Percentiles rank a stretch among this genome's conserved stretches.
phyloP scores from a whole-genome alignment of 2,329 filamentous ascomycete genomes.

The Sporothrix phasma region DNA sequence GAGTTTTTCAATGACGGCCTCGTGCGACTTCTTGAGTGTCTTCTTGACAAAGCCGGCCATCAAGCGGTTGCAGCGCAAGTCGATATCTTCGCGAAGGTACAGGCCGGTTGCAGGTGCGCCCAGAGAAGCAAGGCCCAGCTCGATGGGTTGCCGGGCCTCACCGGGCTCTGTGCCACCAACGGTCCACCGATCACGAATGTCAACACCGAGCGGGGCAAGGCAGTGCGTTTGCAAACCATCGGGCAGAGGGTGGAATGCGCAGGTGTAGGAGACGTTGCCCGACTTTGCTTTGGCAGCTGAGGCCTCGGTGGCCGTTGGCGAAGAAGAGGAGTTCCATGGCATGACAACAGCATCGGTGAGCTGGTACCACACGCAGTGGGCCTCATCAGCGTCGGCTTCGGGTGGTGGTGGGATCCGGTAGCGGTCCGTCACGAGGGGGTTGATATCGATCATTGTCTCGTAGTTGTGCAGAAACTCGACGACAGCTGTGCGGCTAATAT shows the following conservation, averaged over 20 bases:
- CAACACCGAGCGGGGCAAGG: slow-evolving; percentile 71
- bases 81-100: slow-evolving; percentile 77
- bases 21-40: slow-evolving; percentile 69
- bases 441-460: slow-evolving; percentile 75
- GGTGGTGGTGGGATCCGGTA: slow-evolving; percentile 57
- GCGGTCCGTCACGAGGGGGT: slow-evolving; percentile 68
- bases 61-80: slow-evolving; percentile 70
- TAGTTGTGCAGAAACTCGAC: slow-evolving; percentile 69
- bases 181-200: slow-evolving; percentile 70
- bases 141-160: slow-evolving; percentile 54
- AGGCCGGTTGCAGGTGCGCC: slow-evolving; percentile 57
- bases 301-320: neutral
- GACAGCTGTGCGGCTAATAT: slow-evolving; percentile 59
- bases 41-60: slow-evolving; percentile 70
- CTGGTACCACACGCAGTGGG: slow-evolving; percentile 64
- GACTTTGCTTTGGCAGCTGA: slow-evolving; percentile 44
- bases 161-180: slow-evolving; percentile 62
- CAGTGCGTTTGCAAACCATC: slow-evolving; percentile 71
- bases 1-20: slow-evolving; percentile 49
- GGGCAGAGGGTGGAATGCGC: slow-evolving; percentile 66
- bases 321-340: slow-evolving; percentile 31
- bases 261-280: slow-evolving; percentile 66
- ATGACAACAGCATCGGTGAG: slow-evolving; percentile 67
- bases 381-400: slow-evolving; percentile 60
- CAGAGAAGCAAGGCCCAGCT: slow-evolving; percentile 48